Conservation (phyloP, 805 yeast genomes). For the Barnettozyma populi region DNA sequence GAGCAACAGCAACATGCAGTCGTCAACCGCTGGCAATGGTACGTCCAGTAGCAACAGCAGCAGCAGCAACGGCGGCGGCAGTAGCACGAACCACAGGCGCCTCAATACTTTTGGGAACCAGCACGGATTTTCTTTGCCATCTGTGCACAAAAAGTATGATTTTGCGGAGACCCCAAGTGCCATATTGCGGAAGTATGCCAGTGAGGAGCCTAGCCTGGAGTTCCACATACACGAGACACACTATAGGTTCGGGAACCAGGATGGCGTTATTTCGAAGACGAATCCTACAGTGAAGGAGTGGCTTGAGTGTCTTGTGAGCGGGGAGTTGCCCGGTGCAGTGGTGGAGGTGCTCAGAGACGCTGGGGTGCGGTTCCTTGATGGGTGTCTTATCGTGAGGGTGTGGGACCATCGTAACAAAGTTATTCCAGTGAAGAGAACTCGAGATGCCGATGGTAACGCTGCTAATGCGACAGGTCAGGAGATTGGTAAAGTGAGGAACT, state of each 20-base stretch:
- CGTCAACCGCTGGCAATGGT: not conserved
- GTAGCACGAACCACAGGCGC: conserved; percentile 21
- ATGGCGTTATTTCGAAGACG: conserved; percentile 76
- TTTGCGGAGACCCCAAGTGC: conserved; percentile 71
- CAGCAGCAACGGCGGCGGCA: not conserved
- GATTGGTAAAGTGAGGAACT: conserved; percentile 49
- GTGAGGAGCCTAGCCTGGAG: conserved; percentile 74
- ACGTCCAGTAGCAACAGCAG: not conserved
- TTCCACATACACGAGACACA: conserved; percentile 91
- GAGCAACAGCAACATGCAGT: not conserved
- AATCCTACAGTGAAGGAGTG: conserved; percentile 77
- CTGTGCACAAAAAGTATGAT: conserved; percentile 40
- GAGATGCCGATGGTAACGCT: not conserved
- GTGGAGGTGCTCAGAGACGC: conserved; percentile 87
- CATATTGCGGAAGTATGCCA: conserved; percentile 69
- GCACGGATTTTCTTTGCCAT: conserved; percentile 18
- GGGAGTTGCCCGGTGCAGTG: conserved; percentile 83
- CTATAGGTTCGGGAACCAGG: conserved; percentile 86
- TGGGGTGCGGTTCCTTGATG: conserved; percentile 80
- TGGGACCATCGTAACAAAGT: conserved; percentile 60
- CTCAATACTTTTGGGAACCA: conserved; percentile 24
- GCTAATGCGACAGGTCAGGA: not conserved
- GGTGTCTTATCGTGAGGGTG: conserved; percentile 81
- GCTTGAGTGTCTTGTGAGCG: conserved; percentile 69
- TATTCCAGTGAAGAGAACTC: not conserved